phyloP scores from a whole-genome alignment of 805 yeast species.

The Maudiozyma saulgeensis region DNA sequence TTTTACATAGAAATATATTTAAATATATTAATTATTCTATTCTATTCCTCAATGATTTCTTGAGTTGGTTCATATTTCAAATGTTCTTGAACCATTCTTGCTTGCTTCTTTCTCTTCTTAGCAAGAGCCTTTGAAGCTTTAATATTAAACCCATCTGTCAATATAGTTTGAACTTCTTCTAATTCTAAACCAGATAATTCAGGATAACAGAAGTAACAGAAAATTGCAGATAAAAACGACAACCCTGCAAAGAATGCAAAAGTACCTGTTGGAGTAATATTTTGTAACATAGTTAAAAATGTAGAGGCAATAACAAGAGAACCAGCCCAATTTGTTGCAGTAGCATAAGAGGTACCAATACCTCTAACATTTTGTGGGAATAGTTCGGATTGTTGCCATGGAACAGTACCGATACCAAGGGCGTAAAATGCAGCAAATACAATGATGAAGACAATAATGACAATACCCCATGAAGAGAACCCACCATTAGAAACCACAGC shows the following conservation, averaged over 20 bases:
- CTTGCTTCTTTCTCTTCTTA: constrained; percentile 32
- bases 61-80: constrained; percentile 19
- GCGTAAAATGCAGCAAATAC: constrained; percentile 84
- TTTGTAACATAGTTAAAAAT: constrained; percentile 86
- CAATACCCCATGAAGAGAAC: constrained; percentile 77
- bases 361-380: constrained; percentile 93
- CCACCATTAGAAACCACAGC: constrained; percentile 36
- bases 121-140: constrained; percentile 51
- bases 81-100: constrained; percentile 8
- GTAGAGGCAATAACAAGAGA: constrained; percentile 85
- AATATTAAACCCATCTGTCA: constrained; percentile 81
- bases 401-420: constrained; percentile 91
- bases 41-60: constrained; percentile 16
- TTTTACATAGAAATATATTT: not conserved
- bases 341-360: constrained; percentile 80
- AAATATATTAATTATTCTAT: not conserved
- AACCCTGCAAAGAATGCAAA: constrained; percentile 84
- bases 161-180: constrained; percentile 80
- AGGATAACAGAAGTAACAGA: constrained; percentile 80
- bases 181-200: constrained; percentile 83
- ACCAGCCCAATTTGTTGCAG: constrained; percentile 94
- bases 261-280: constrained; percentile 91
- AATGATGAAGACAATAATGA: constrained; percentile 79
- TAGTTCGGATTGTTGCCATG: constrained; percentile 96
- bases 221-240: constrained; percentile 58